phyloP scores from a whole-genome alignment of 768 basidiomycete species.

The Cystofilobasidium capitatum region DNA sequence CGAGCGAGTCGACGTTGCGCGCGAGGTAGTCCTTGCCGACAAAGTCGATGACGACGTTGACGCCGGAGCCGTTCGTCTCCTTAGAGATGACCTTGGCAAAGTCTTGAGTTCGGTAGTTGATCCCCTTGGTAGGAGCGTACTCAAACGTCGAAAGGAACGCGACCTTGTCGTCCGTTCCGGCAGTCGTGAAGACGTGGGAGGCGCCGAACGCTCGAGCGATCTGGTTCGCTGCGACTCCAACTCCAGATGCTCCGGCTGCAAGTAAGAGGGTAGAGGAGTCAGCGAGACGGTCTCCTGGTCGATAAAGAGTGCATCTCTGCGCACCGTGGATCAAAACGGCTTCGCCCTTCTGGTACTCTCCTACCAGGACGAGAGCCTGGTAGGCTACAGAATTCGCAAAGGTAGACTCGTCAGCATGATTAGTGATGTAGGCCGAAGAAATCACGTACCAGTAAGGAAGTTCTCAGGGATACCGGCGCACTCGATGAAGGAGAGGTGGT shows the following conservation, averaged over 20 bases:
- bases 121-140: slow-evolving; percentile 50
- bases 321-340: slow-evolving; percentile 77
- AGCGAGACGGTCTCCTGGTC: too few relatives aligned
- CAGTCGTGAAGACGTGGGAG: slow-evolving; percentile 67
- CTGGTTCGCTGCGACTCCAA: slow-evolving; percentile 80
- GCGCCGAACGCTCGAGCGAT: slow-evolving; percentile 64
- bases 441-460: slow-evolving; percentile 66
- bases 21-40: slow-evolving; percentile 66
- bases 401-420: background rate
- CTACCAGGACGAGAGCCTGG: slow-evolving; percentile 58
- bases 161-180: slow-evolving; percentile 70
- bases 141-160: slow-evolving; percentile 61
- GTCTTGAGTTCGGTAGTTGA: slow-evolving; percentile 76
- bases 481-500: slow-evolving; percentile 64
- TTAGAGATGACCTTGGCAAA: slow-evolving; percentile 65
- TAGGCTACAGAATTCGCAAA: slow-evolving; percentile 42
- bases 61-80: slow-evolving; percentile 59
- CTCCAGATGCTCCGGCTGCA: slow-evolving; percentile 64
- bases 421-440: background rate
- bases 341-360: slow-evolving; percentile 58
- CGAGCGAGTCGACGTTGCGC: slow-evolving; percentile 61
- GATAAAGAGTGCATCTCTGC: too few relatives aligned
- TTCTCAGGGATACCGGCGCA: slow-evolving; percentile 82
- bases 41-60: slow-evolving; percentile 69
- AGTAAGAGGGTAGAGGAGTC: too few relatives aligned